A percentile compares a stretch with the other conserved stretches of the same genome.
phyloP scores from a whole-genome alignment of 495 filamentous ascomycete genomes.

The Chaetomium fimeti region DNA sequence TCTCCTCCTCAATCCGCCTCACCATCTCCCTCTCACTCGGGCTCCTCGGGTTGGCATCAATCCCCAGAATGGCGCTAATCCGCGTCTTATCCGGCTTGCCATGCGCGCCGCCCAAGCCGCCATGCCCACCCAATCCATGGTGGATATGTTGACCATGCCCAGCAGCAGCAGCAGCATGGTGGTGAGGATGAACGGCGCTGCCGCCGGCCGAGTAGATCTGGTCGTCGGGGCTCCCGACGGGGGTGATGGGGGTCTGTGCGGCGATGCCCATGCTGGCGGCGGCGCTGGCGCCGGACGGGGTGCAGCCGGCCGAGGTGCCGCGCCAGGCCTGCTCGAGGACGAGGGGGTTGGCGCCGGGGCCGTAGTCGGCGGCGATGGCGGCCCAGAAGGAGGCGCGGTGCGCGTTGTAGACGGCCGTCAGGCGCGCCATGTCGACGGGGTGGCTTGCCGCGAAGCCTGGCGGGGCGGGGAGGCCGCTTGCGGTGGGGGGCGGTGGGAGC shows the following conservation, averaged over 20 bases:
- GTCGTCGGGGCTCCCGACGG: slow-evolving; percentile 46
- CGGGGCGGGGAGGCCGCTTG: slow-evolving; percentile 26
- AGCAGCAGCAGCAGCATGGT: neutral
- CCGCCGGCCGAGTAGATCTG: slow-evolving; percentile 32
- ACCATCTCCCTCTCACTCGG: slow-evolving; percentile 55
- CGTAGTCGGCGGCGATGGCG: slow-evolving; percentile 68
- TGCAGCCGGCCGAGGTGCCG: slow-evolving; percentile 31
- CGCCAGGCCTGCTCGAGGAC: slow-evolving; percentile 70
- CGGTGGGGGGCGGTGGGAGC: slow-evolving; percentile 40
- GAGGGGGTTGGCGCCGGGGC: slow-evolving; percentile 58
- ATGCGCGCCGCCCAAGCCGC: too few species aligned
- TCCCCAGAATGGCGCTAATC: slow-evolving; percentile 55
- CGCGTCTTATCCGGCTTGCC: slow-evolving; percentile 51
- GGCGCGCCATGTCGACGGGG: slow-evolving; percentile 63
- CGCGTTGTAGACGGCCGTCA: slow-evolving; percentile 65
- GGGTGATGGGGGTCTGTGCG: slow-evolving; percentile 47
- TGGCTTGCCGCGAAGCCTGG: slow-evolving; percentile 29
- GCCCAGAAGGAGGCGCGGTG: slow-evolving; percentile 72
- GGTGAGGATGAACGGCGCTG: neutral
- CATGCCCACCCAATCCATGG: neutral
- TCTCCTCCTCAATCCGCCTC: slow-evolving; percentile 50
- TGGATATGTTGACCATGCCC: neutral
- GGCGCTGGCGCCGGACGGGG: neutral
- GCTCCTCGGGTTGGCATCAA: slow-evolving; percentile 53
- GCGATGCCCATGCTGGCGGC: slow-evolving; percentile 24